Evolutionary conservation across 202 grass and related monocot species (phyloP).

Genomic region (Bolboschoenoplectus hybrid): DNA sequence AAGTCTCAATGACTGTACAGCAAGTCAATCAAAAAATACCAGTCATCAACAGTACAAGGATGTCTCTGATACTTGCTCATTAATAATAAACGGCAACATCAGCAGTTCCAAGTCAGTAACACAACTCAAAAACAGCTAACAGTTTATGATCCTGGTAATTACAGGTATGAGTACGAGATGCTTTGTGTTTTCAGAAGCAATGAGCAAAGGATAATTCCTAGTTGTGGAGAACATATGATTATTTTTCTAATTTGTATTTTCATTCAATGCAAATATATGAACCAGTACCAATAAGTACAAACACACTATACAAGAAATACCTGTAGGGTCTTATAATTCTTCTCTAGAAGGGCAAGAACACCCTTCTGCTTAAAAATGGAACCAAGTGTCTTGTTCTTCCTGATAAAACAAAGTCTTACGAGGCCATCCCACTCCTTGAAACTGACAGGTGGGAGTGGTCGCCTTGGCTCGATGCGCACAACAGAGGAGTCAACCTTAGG

Average conservation of each 20-base stretch:
- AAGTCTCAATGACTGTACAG: conserved; percentile 60
- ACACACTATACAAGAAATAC: conserved; percentile 4
- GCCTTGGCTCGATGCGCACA: conserved; percentile 83
- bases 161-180: neutral
- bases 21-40: conserved; percentile 23
- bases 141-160: neutral
- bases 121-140: neutral
- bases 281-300: neutral
- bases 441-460: conserved; percentile 73
- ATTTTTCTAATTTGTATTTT: neutral
- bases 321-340: conserved; percentile 84
- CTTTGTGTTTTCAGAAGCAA: neutral
- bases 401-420: conserved; percentile 73
- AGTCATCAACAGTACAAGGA: neutral
- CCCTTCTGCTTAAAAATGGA: conserved; percentile 79
- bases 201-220: neutral
- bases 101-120: neutral
- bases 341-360: conserved; percentile 74
- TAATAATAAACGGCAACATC: neutral
- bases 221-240: neutral
- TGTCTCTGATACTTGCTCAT: neutral
- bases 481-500: conserved; percentile 93
- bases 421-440: conserved; percentile 94
- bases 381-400: conserved; percentile 92
- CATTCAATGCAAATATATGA: neutral